Conservation (phyloP, 352 stramenopile species). For the Pythium periplocum region DNA sequence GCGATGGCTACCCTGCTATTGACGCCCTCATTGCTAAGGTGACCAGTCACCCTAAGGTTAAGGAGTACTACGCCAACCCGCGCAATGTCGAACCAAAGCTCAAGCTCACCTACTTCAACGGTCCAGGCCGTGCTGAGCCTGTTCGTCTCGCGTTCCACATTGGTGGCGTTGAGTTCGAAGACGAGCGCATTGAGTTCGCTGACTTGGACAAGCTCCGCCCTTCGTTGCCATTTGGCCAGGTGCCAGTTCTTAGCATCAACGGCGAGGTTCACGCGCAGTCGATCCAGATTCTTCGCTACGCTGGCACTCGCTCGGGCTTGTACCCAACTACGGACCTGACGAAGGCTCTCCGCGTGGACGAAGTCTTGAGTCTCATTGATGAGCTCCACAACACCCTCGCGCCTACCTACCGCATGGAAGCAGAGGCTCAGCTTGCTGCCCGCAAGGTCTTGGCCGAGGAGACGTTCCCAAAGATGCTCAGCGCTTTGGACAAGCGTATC, state of each 20-base stretch:
- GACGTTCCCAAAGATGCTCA: conserved; percentile 5
- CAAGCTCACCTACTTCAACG: conserved; percentile 67
- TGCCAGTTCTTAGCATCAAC: conserved; percentile 29
- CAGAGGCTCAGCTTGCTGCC: conserved; percentile 7
- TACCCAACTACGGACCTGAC: conserved; percentile 28
- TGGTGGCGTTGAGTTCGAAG: conserved; percentile 53
- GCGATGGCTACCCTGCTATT: conserved; percentile 15
- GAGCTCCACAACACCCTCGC: conserved; percentile 14
- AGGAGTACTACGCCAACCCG: conserved; percentile 25
- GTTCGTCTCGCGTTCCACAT: conserved; percentile 53
- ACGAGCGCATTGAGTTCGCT: conserved; percentile 32
- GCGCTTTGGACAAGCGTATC: conserved; percentile 8
- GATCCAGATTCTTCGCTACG: conserved; percentile 31
- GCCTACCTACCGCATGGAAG: conserved; percentile 16
- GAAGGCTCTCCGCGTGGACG: conserved; percentile 19
- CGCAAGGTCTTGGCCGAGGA: conserved; percentile 11
- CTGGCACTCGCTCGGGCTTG: conserved; percentile 21
- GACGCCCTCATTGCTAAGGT: conserved; percentile 17
- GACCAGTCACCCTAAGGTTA: conserved; percentile 22
- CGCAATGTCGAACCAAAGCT: conserved; percentile 18
- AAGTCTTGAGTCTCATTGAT: conserved; percentile 19
- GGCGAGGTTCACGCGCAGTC: conserved; percentile 39
- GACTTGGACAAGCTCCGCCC: conserved; percentile 23
- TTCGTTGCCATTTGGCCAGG: conserved; percentile 26
- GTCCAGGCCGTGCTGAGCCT: conserved; percentile 36